Evolutionary conservation across 2,329 filamentous ascomycete species (phyloP), one percentile per base, ranked within the genome.

Genomic region (Cladosporium velox): DNA sequence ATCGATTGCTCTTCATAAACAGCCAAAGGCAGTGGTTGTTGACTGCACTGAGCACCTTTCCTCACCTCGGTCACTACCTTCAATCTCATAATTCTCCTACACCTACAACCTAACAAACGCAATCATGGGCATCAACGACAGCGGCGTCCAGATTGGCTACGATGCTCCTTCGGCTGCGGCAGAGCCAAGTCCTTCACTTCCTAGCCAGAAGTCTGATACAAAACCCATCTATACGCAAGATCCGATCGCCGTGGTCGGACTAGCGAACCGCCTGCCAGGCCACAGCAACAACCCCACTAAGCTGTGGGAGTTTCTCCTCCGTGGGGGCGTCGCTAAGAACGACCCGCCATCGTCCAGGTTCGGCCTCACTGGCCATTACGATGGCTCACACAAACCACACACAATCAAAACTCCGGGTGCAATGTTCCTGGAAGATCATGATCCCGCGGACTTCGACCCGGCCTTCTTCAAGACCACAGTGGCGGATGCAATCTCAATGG

Each of bases 401-500:
- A 49, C 44, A 24, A 21, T 49, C 44, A 49, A 49, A 14, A 49
- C 44, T 26, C 44, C 44, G 44, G 44, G 44, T 24, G 44, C 44
- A 4, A 49, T 49, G 44, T 49, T 49, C 24, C 44, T 49, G 18
- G 44, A 49, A 49, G n/a, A 49, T 26, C 44, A 49, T 26, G 44
- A 49, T 21, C 44, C 44, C 24, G 44, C 44, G 3, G 44, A 64
- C 10, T 74, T 74, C 57, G 73, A 75, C 52, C 68, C 68, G 12
- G 51, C 66, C 1, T 75, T 75, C 63, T 75, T 75, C 65, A 64
- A 65, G n/a, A 68, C 71, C 26, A 67, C 54, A 44, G 64, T 64
- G 3, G 59, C 59, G n/a, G 72, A 75, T 51, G 72, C 69, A 34
- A 64, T 68, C 24, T 67, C 67, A 32, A 72, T 74, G 66, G 32